phyloP scores from a whole-genome alignment of 768 basidiomycete genomes.

The Tremella yokohamensis region DNA sequence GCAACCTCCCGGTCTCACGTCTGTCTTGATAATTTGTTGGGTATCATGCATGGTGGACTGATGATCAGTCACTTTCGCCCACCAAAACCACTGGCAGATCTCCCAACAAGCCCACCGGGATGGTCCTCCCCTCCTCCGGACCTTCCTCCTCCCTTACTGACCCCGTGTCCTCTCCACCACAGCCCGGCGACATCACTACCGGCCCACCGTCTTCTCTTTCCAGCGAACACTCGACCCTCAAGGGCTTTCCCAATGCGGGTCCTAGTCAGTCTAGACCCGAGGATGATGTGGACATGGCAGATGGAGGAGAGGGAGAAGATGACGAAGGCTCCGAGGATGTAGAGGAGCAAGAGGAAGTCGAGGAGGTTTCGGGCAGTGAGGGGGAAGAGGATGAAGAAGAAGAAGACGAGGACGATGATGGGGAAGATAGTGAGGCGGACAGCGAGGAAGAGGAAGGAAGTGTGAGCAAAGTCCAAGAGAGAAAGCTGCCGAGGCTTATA shows the following conservation, averaged over 20 bases:
- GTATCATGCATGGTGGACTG: too few species aligned
- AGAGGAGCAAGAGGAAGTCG: conserved; percentile 25
- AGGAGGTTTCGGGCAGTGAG: conserved; percentile 21
- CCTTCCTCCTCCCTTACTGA: too few species aligned
- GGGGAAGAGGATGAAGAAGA: conserved; percentile 25
- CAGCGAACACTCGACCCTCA: too few species aligned
- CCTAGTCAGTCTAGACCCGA: not conserved
- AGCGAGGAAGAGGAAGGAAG: conserved; percentile 11
- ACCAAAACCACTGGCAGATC: too few species aligned
- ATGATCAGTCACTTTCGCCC: too few species aligned
- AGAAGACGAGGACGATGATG: conserved; percentile 16
- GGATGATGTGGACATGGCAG: conserved; percentile 11
- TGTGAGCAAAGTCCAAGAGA: not conserved
- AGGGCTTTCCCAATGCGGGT: conserved; percentile 1
- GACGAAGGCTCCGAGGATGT: conserved; percentile 21
- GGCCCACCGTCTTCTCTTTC: too few species aligned
- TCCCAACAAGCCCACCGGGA: too few species aligned
- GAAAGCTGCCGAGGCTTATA: not conserved
- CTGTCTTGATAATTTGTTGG: too few species aligned
- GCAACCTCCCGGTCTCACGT: too few species aligned
- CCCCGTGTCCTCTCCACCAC: too few species aligned
- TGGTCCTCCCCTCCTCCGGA: too few species aligned
- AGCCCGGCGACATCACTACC: too few species aligned
- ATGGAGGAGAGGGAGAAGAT: conserved; percentile 15
- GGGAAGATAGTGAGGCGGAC: conserved; percentile 13